These are phyloP conservation scores for Macrophomina tecta DNA, from an alignment of 2,329 filamentous ascomycete species.

Conservation along the genomic window DNA sequence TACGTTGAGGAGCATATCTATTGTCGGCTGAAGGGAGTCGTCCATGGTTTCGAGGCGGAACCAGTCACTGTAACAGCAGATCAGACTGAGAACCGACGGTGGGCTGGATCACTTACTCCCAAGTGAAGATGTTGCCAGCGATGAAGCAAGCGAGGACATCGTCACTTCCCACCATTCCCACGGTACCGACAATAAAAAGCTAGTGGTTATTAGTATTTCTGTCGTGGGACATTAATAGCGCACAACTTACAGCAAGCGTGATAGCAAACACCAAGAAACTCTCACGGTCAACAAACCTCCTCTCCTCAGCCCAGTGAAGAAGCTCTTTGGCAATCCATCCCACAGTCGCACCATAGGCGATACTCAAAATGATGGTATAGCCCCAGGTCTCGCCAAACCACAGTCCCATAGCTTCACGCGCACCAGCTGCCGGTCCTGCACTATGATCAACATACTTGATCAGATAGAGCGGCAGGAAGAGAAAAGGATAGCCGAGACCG, in stretches of 20 bases:
- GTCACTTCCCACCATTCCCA: slow-evolving; percentile 84
- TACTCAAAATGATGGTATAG: slow-evolving; percentile 80
- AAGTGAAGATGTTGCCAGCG: slow-evolving; percentile 88
- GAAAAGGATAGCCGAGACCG: slow-evolving; percentile 85
- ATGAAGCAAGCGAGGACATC: slow-evolving; percentile 93
- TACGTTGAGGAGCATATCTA: slow-evolving; percentile 93
- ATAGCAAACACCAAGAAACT: slow-evolving; percentile 89
- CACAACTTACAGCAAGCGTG: slow-evolving; percentile 69
- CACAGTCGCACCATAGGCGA: slow-evolving; percentile 76
- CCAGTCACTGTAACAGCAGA: slow-evolving; percentile 66
- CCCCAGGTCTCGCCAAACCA: slow-evolving; percentile 89
- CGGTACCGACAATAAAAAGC: slow-evolving; percentile 85
- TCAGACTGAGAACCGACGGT: slow-evolving; percentile 12
- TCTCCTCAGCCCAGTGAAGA: slow-evolving; percentile 82
- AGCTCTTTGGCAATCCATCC: slow-evolving; percentile 84
- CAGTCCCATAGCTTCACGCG: slow-evolving; percentile 70
- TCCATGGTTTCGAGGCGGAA: slow-evolving; percentile 88
- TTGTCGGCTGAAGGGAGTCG: slow-evolving; percentile 90
- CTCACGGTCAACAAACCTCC: slow-evolving; percentile 81
- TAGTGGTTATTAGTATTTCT: slow-evolving; percentile 33
- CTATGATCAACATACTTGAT: slow-evolving; percentile 74
- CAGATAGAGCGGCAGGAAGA: slow-evolving; percentile 83
- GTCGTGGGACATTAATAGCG: not conserved
- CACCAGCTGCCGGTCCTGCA: slow-evolving; percentile 59
- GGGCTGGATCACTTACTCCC: slow-evolving; percentile 63